Base-by-base conservation (phyloP, 768 basidiomycete genomes). In the Boletus rex-veris region DNA sequence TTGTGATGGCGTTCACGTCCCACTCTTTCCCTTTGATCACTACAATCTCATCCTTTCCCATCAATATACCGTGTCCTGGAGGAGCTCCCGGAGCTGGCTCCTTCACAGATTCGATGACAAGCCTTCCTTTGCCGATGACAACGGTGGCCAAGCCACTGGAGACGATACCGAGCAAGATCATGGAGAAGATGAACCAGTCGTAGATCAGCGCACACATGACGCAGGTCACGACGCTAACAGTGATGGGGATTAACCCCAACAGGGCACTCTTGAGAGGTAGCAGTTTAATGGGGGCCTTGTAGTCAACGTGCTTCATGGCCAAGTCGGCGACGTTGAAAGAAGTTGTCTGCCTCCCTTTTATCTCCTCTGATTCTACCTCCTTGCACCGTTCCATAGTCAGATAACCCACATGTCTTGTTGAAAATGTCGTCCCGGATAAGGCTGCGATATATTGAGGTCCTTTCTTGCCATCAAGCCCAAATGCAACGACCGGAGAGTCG, bases 121-220 rank as follows among this genome's bases (percentile, higher is more conserved):
- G 59, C 18, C 14, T 54, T 35, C 66, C 68, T 1, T 58, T 52
- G 19, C 70, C 71, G 14, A 71, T 64, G 42, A 61, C 43, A 5
- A 50, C 5, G 52, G 63, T 64, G 18, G 67, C 50, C 28, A 58
- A 44, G 24, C 73, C 73, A 39, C 60, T 71, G 55, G 64, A 61
- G 24, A 74, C 4, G 47, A 71, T 69, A 2, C 73, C 73, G 15
- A 71, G 33, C 1, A 73, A 50, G 45, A 71, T 71, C 60, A 71
- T 62, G 28, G 59, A 55, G 41, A 68, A 68, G 38, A 62, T 58
- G 37, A 38, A 63, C 71, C 71, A 71, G 39, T 73, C 73, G 7
- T n/a, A 1, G 42, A 55, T 46, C 21, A 63, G 0, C 2, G 51
- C 70, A 45, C 64, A 70, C 31, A 53, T 36, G 38, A 59, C 10